phyloP scores from a whole-genome alignment of 805 yeast species.

The Lipomyces orientalis region DNA sequence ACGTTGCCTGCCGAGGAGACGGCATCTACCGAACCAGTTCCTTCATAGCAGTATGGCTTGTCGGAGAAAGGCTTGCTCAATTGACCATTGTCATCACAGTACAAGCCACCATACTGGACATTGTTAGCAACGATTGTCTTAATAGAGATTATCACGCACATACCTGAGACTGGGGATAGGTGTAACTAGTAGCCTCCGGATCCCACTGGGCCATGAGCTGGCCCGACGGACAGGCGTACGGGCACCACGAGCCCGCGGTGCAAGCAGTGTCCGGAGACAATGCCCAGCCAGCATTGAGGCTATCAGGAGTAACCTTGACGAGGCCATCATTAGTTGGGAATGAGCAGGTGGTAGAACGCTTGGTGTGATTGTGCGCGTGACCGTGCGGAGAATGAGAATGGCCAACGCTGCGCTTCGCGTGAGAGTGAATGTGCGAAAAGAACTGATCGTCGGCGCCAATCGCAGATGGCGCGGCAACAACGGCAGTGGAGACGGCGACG shows the following conservation, averaged over 20 bases:
- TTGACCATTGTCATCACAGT: slow-evolving; percentile 74
- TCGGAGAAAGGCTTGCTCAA: slow-evolving; percentile 64
- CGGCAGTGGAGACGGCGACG: slow-evolving; percentile 32
- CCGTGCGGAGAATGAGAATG: slow-evolving; percentile 21
- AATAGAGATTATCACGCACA: not conserved
- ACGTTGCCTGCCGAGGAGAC: slow-evolving; percentile 64
- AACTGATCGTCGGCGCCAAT: slow-evolving; percentile 23
- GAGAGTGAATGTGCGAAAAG: slow-evolving; percentile 9
- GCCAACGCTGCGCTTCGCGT: slow-evolving; percentile 1
- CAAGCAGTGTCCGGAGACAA: slow-evolving; percentile 76
- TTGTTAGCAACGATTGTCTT: too few species aligned
- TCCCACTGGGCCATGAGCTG: slow-evolving; percentile 90
- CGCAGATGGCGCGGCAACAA: slow-evolving; percentile 27
- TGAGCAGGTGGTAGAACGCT: slow-evolving; percentile 51
- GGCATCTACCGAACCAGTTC: slow-evolving; percentile 73
- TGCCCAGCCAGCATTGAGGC: slow-evolving; percentile 84
- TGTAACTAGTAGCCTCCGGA: slow-evolving; percentile 68
- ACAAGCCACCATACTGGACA: slow-evolving; percentile 74
- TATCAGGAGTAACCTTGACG: slow-evolving; percentile 66
- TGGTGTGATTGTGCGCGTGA: slow-evolving; percentile 24
- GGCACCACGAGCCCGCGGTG: slow-evolving; percentile 80
- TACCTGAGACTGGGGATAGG: slow-evolving; percentile 67
- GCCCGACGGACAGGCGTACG: slow-evolving; percentile 91
- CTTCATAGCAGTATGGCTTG: slow-evolving; percentile 72
- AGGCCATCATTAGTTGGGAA: slow-evolving; percentile 73